phyloP scores from a whole-genome alignment of 371 early-diverging fungal species.

The Polyrhizophydium stewartii region DNA sequence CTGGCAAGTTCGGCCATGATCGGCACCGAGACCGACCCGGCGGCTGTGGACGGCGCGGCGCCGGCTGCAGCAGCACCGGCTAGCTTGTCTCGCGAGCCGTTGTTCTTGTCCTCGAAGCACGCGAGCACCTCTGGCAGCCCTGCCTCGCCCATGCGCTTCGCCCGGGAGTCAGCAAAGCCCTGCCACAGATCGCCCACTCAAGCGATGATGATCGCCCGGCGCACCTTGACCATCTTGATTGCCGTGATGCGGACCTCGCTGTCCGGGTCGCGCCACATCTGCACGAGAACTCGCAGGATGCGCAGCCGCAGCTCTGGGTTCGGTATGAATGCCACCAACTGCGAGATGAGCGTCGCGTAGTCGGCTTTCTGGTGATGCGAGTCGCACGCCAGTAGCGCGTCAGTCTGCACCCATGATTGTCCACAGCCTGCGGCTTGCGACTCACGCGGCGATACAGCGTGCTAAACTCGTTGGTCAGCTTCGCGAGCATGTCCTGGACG shows the following conservation, averaged over 20 bases:
- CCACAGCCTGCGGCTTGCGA: neutral
- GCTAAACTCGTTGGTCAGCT: constrained; percentile 18
- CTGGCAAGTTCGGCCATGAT: constrained; percentile 37
- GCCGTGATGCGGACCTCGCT: constrained; percentile 40
- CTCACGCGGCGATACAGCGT: constrained; percentile 32
- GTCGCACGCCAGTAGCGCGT: too few species aligned
- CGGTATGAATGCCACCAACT: constrained; percentile 20
- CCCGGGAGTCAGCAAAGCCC: neutral
- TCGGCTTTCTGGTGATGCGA: constrained; percentile 45
- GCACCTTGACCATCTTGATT: constrained; percentile 39
- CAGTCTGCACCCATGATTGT: too few species aligned
- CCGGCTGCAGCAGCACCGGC: too few species aligned
- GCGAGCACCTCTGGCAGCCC: neutral
- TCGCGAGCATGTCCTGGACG: constrained; percentile 8
- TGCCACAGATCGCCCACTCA: neutral
- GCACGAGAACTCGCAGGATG: constrained; percentile 30
- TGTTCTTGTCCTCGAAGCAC: neutral
- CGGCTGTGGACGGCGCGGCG: too few species aligned
- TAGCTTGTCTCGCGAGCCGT: neutral
- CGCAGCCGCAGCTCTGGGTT: constrained; percentile 16
- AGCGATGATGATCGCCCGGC: neutral
- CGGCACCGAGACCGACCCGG: neutral
- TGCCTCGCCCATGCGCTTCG: neutral
- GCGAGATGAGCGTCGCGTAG: constrained; percentile 30
- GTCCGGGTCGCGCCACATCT: constrained; percentile 46